A percentile compares a stretch with the other conserved stretches of the same genome.
These are phyloP conservation scores for Calvatia gigantea DNA, from an alignment of 768 basidiomycete genomes.

Conservation along the genomic window DNA sequence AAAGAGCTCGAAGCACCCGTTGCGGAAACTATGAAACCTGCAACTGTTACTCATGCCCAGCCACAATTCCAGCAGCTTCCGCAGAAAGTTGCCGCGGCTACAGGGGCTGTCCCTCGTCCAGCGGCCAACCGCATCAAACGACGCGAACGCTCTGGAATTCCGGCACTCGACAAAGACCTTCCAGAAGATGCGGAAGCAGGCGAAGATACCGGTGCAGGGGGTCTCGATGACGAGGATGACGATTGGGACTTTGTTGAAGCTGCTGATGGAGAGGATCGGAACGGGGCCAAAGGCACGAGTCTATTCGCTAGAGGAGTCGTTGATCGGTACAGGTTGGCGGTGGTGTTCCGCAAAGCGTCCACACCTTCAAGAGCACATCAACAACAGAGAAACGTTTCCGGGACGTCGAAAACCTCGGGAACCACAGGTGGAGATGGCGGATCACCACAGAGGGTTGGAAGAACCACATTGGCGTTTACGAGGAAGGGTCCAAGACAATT, in stretches of 20 bases:
- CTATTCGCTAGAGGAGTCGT: conserved; percentile 91
- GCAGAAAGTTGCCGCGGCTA: conserved; percentile 19
- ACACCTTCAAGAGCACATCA: conserved; percentile 39
- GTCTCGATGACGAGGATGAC: conserved; percentile 62
- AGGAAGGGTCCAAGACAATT: conserved; percentile 71
- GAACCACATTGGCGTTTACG: conserved; percentile 67
- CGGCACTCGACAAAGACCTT: conserved; percentile 73
- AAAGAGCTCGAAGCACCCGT: conserved; percentile 19
- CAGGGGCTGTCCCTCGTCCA: conserved; percentile 22
- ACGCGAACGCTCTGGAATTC: conserved; percentile 80
- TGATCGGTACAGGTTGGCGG: conserved; percentile 80
- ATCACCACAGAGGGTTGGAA: conserved; percentile 61
- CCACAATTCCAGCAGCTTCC: conserved; percentile 12
- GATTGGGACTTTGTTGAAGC: conserved; percentile 92
- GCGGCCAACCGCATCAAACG: conserved; percentile 34
- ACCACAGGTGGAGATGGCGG: conserved; percentile 33
- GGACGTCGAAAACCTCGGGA: conserved; percentile 54
- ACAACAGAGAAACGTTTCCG: conserved; percentile 51
- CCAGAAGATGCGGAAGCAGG: conserved; percentile 38
- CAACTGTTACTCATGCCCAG: neutral
- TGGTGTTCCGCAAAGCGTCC: conserved; percentile 82
- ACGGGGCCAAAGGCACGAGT: conserved; percentile 75
- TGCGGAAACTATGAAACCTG: neutral
- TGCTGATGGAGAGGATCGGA: conserved; percentile 77
- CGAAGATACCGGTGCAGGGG: conserved; percentile 37